These are phyloP conservation scores for Podila epicladia DNA, from an alignment of 192 early-diverging fungal species.

Conservation along the genomic window DNA sequence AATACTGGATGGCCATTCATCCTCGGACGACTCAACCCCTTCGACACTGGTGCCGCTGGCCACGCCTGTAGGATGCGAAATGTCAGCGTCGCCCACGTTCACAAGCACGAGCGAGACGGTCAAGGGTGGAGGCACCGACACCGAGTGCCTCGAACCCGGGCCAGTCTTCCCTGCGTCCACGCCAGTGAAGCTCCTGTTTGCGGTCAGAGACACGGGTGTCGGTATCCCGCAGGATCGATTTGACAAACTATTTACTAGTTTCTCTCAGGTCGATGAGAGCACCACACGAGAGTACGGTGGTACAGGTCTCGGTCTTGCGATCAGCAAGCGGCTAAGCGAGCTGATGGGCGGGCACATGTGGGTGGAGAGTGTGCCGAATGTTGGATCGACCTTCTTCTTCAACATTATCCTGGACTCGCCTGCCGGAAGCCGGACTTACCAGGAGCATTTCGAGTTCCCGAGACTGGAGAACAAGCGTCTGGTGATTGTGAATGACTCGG, in stretches of 20 bases:
- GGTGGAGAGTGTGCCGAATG: conserved; percentile 60
- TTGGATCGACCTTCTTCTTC: conserved; percentile 65
- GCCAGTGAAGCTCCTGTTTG: conserved; percentile 31
- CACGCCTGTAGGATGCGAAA: not conserved
- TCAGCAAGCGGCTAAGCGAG: conserved; percentile 68
- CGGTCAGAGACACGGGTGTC: conserved; percentile 71
- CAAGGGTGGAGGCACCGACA: not conserved
- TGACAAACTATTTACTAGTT: conserved; percentile 67
- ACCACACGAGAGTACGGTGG: conserved; percentile 65
- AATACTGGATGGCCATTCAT: conserved; percentile 8
- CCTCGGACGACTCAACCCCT: conserved; percentile 1
- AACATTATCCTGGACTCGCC: conserved; percentile 55
- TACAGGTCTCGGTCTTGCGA: conserved; percentile 74
- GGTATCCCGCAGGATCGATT: conserved; percentile 67
- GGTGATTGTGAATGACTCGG: conserved; percentile 35
- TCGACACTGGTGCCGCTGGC: conserved; percentile 1
- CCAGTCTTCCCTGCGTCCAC: conserved; percentile 15
- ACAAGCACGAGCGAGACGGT: not conserved
- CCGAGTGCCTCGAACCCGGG: conserved; percentile 13
- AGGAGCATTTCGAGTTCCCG: conserved; percentile 40
- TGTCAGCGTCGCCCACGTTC: not conserved
- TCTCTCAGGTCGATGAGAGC: conserved; percentile 72
- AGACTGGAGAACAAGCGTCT: conserved; percentile 36
- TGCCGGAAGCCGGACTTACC: conserved; percentile 23
- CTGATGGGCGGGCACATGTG: conserved; percentile 74